phyloP scores from a whole-genome alignment of 345 rosid genomes.

The Mercurialis annua region DNA sequence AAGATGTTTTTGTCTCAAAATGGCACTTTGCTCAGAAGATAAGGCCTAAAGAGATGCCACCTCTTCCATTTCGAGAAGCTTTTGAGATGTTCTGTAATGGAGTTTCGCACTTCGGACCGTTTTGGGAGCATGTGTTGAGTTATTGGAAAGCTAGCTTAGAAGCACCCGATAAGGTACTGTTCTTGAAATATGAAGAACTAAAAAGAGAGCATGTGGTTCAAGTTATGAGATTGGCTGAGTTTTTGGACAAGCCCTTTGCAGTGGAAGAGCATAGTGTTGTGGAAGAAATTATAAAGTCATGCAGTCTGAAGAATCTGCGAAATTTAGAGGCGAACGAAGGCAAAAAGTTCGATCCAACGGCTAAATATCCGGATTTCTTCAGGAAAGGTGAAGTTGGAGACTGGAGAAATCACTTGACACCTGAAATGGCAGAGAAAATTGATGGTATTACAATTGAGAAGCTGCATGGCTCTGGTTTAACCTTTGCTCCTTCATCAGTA shows the following conservation, averaged over 20 bases:
- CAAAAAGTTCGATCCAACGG: not conserved
- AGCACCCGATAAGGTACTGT: too few species aligned
- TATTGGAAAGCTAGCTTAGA: not conserved
- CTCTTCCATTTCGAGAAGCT: not conserved
- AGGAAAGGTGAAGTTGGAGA: constrained; percentile 10
- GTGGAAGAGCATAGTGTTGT: not conserved
- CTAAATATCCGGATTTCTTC: not conserved
- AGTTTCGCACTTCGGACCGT: not conserved
- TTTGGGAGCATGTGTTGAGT: too few species aligned
- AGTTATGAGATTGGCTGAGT: not conserved
- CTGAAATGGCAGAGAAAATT: not conserved
- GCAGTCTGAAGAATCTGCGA: constrained; percentile 1
- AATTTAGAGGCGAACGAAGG: not conserved
- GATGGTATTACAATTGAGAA: not conserved
- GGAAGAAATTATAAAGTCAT: not conserved
- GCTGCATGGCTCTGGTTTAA: not conserved
- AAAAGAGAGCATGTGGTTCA: too few species aligned
- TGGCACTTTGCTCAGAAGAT: not conserved
- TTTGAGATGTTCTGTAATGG: not conserved
- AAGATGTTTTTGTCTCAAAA: not conserved
- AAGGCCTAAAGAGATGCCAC: not conserved
- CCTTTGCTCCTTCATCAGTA: too few species aligned
- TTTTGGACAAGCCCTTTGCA: not conserved
- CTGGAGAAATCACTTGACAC: not conserved
- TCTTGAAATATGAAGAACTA: too few species aligned